Evolutionary conservation across 2,329 filamentous ascomycete genomes (phyloP), one percentile per base, ranked within the genome.

Genomic region (Pseudopithomyces maydicus): DNA sequence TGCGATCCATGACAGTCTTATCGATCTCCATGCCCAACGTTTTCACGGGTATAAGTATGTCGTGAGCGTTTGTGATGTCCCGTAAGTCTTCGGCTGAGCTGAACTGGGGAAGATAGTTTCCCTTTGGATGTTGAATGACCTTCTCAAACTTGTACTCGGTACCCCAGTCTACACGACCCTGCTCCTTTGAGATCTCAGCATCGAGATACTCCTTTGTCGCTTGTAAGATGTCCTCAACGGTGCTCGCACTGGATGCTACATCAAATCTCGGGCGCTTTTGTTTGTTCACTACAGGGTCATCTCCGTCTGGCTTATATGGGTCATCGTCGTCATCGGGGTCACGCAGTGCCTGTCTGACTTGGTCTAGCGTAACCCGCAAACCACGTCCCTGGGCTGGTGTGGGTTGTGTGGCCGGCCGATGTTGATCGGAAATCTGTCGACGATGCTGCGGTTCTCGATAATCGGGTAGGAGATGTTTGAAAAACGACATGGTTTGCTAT

Each of bases 1-100:
- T 68, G 6, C 58, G 59, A 8, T 59, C 22, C 19, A 69, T 52
- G 12, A 65, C 29, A 6, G 39, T 35, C n/a, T 51, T 64, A 46
- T 67, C 43, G 23, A 64, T 45, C n/a, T 43, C 51, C 29, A 47
- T 36, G 1, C 39, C 54, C 29, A 38, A 23, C 3, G 29, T 19
- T 14, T 32, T 46, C 14, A 50, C 19, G 4, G 42, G 48, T 22
- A 48, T 54, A 8, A n/a, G 26, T 15, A 22, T 14, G 6, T 23
- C 51, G 41, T n/a, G 14, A n/a, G 15, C 41, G 22, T 52, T 17
- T 22, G n/a, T 33, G 8, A 42, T 26, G 17, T 42, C 33, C 7
- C 22, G 39, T 17, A 43, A 19, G 23, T 51, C 39, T 19, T 44
- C 10, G 10, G 7, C 42, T 29, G 22, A 22, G 26, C 42, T 39